Percentiles rank a stretch among this genome's conserved stretches.
phyloP scores from a whole-genome alignment of 1,284 basidiomycete species.

The Leccinum ponderosum region DNA sequence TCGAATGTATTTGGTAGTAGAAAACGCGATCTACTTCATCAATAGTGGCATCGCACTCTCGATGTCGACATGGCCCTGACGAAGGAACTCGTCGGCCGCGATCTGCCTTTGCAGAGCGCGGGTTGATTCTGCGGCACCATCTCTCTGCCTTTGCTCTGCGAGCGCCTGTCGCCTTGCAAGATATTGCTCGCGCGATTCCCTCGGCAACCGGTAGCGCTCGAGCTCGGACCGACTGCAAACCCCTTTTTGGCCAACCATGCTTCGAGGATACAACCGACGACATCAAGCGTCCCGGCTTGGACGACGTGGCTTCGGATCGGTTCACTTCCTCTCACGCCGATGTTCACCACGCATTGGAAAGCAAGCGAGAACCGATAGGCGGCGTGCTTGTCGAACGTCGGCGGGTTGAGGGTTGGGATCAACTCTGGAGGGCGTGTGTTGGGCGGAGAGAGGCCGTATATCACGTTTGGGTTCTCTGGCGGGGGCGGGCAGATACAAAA shows the following conservation, averaged over 20 bases:
- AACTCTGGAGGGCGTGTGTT: conserved; percentile 53
- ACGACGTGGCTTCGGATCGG: conserved; percentile 91
- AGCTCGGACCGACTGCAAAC: conserved; percentile 71
- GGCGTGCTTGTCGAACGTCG: conserved; percentile 76
- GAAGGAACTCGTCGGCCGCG: conserved; percentile 20
- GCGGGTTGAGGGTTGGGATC: conserved; percentile 62
- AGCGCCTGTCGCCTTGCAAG: conserved; percentile 56
- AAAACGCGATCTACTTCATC: conserved; percentile 28
- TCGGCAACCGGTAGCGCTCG: conserved; percentile 61
- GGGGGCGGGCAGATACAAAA: conserved; percentile 79
- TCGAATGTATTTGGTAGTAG: background rate
- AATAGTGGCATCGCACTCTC: conserved; percentile 3
- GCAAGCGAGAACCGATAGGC: conserved; percentile 88
- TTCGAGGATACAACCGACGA: conserved; percentile 93
- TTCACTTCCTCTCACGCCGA: conserved; percentile 95
- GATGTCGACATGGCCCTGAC: conserved; percentile 7
- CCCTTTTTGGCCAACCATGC: conserved; percentile 88
- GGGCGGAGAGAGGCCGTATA: conserved; percentile 73
- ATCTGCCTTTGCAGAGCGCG: conserved; percentile 57
- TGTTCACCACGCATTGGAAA: conserved; percentile 97
- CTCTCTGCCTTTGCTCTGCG: conserved; percentile 54
- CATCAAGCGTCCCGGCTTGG: conserved; percentile 94
- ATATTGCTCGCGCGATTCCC: conserved; percentile 72
- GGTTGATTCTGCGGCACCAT: conserved; percentile 52
- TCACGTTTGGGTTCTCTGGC: conserved; percentile 67